Percentiles rank a stretch among this genome's conserved stretches.
Conservation (phyloP, 768 basidiomycete species). For the Lentinula aciculospora region DNA sequence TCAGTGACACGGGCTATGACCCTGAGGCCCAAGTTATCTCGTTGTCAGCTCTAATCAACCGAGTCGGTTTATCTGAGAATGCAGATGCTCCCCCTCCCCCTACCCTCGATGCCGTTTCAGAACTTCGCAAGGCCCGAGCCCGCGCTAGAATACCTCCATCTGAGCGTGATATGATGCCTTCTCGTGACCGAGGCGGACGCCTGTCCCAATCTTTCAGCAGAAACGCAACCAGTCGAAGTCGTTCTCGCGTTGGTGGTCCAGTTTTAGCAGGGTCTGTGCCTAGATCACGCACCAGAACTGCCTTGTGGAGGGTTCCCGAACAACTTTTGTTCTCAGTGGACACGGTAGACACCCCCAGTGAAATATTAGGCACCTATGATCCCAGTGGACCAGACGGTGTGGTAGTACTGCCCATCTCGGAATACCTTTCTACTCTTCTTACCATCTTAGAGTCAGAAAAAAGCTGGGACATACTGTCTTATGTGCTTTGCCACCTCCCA, state of each 20-base stretch:
- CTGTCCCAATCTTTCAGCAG: conserved; percentile 25
- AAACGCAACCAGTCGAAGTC: conserved; percentile 52
- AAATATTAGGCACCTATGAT: conserved; percentile 63
- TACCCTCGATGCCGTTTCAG: conserved; percentile 13
- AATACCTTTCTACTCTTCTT: conserved; percentile 61
- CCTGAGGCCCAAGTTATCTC: conserved; percentile 48
- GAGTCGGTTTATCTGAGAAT: conserved; percentile 22
- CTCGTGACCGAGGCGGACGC: conserved; percentile 45
- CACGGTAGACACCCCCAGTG: conserved; percentile 59
- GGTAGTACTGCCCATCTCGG: conserved; percentile 65
- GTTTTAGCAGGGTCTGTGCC: conserved; percentile 20
- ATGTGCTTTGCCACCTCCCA: conserved; percentile 87
- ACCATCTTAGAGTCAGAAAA: conserved; percentile 66
- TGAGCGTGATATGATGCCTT: conserved; percentile 46
- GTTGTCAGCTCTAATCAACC: conserved; percentile 62
- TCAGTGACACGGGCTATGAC: conserved; percentile 43
- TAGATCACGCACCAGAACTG: conserved; percentile 4
- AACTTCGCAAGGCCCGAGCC: conserved; percentile 40
- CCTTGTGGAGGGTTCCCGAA: conserved; percentile 71
- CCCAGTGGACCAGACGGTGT: conserved; percentile 35
- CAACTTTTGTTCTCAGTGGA: conserved; percentile 46
- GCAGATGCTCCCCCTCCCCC: conserved; percentile 1
- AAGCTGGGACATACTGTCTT: conserved; percentile 93
- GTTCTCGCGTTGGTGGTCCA: conserved; percentile 43
- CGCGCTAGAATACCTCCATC: conserved; percentile 29